These are phyloP conservation scores for Brassica balearica DNA, from an alignment of 441 rosid species.

Conservation along the genomic window DNA sequence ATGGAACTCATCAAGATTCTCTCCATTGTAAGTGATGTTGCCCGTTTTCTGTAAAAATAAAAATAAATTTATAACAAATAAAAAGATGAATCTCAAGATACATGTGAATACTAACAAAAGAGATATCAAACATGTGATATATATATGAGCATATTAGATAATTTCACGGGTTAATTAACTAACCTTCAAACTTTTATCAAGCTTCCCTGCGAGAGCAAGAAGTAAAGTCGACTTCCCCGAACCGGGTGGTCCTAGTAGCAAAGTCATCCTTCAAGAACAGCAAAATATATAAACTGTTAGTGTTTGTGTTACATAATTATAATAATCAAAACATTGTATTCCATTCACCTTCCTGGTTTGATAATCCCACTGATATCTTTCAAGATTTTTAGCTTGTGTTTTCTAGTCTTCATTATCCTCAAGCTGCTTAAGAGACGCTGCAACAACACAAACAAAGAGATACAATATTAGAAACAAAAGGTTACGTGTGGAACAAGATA, in stretches of 20 bases:
- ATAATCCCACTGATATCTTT: constrained; percentile 67
- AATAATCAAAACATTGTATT: neutral
- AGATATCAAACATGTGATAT: constrained; percentile 27
- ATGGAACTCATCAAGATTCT: constrained; percentile 45
- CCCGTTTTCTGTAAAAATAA: constrained; percentile 60
- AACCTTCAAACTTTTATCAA: constrained; percentile 65
- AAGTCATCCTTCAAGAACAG: constrained; percentile 69
- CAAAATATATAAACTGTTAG: constrained; percentile 17
- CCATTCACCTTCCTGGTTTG: constrained; percentile 76
- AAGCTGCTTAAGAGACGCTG: constrained; percentile 55
- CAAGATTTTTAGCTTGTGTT: constrained; percentile 58
- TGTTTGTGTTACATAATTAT: neutral
- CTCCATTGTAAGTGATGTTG: constrained; percentile 77
- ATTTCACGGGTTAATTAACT: constrained; percentile 38
- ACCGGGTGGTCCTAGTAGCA: constrained; percentile 95
- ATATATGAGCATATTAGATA: constrained; percentile 28
- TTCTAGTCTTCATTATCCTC: constrained; percentile 57
- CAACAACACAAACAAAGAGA: constrained; percentile 16
- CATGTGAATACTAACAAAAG: constrained; percentile 22
- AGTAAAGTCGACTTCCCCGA: constrained; percentile 90
- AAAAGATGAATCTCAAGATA: neutral
- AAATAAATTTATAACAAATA: neutral
- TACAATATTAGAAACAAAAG: neutral
- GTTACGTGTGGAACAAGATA: neutral
- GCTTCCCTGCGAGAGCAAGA: constrained; percentile 85